These are phyloP conservation scores for Fragaria vesca DNA, from an alignment of 306 rosid species.

Conservation along the genomic window DNA sequence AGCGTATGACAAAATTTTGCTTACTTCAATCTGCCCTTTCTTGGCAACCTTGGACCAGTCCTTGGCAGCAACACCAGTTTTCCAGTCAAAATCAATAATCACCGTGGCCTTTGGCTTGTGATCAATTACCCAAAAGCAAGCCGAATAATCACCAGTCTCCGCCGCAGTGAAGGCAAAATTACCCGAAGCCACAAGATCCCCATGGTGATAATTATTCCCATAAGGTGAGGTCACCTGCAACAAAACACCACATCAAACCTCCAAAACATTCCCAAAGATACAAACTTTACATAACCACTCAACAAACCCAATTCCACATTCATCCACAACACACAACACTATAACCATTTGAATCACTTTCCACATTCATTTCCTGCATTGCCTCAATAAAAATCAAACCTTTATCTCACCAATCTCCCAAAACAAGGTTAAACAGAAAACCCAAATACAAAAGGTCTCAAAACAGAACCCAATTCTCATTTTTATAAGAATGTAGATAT, in stretches of 20 bases:
- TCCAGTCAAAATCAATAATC: slow-evolving; percentile 80
- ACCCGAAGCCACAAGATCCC: slow-evolving; percentile 65
- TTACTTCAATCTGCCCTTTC: slow-evolving; percentile 88
- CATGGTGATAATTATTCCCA: slow-evolving; percentile 61
- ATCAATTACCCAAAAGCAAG: slow-evolving; percentile 72
- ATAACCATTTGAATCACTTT: slow-evolving; percentile 2
- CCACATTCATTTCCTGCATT: slow-evolving; percentile 13
- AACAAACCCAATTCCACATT: slow-evolving; percentile 13
- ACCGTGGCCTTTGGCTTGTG: slow-evolving; percentile 37
- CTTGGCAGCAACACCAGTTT: slow-evolving; percentile 76
- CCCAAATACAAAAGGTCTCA: not conserved
- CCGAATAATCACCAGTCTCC: slow-evolving; percentile 67
- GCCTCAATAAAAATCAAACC: not conserved
- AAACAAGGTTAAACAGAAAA: not conserved
- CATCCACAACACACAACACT: not conserved
- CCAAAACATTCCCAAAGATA: slow-evolving; percentile 14
- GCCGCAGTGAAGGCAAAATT: slow-evolving; percentile 74
- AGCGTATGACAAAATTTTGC: slow-evolving; percentile 22
- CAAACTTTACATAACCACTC: not conserved
- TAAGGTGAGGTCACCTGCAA: slow-evolving; percentile 69
- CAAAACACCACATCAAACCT: slow-evolving; percentile 34
- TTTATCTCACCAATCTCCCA: not conserved
- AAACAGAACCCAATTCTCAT: not conserved
- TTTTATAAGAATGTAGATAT: not conserved
- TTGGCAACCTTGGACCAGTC: slow-evolving; percentile 96